phyloP scores from a whole-genome alignment of 345 rosid genomes.

The Jatropha curcas region DNA sequence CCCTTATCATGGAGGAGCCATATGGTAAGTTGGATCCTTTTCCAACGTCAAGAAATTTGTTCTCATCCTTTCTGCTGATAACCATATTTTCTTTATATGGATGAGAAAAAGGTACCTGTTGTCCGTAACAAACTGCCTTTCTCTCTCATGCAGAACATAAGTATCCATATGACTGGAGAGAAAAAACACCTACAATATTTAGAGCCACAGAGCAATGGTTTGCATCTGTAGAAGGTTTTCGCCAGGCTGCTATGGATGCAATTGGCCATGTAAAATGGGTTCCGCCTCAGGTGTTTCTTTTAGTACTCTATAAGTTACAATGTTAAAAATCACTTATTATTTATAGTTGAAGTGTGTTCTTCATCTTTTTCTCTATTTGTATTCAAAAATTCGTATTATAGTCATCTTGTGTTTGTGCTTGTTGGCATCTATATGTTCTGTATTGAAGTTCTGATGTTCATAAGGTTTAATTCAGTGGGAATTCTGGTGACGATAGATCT shows the following conservation, averaged over 20 bases:
- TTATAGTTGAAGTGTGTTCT: not conserved
- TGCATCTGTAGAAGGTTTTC: constrained; percentile 97
- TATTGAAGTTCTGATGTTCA: not conserved
- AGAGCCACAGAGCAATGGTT: constrained; percentile 99
- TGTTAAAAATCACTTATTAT: constrained; percentile 4
- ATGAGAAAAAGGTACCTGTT: not conserved
- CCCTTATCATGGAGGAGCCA: constrained; percentile 80
- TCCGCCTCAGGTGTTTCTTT: constrained; percentile 75
- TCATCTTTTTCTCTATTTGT: not conserved
- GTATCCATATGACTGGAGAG: constrained; percentile 98
- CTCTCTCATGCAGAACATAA: constrained; percentile 63
- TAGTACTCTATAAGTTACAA: not conserved
- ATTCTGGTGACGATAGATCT: not conserved
- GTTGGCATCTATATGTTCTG: not conserved
- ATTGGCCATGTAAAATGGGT: constrained; percentile 81
- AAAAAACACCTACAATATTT: constrained; percentile 91
- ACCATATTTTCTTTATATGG: constrained; percentile 7
- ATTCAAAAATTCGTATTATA: not conserved
- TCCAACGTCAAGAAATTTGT: not conserved
- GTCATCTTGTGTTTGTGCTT: not conserved
- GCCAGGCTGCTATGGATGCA: constrained; percentile 76
- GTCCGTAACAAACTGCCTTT: constrained; percentile 16
- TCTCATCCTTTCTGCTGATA: not conserved
- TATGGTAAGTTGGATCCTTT: constrained; percentile 55
- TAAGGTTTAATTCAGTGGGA: not conserved